These are phyloP conservation scores for Trichoderma sp. DNA, from an alignment of 2,329 filamentous ascomycete species.

Conservation along the genomic window DNA sequence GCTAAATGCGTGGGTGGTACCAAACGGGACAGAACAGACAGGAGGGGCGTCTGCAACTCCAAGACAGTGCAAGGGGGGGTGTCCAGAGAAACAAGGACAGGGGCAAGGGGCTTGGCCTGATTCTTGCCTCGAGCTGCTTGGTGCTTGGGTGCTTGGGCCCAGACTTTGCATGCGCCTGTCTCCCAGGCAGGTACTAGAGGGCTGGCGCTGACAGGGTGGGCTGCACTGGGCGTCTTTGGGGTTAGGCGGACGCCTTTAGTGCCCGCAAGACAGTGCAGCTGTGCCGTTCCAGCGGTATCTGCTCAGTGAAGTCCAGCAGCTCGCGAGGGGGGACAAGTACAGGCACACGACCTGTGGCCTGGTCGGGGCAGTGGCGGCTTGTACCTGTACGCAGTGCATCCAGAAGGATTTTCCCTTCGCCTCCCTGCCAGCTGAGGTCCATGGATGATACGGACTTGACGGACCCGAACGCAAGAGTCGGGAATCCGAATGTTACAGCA, in stretches of 20 bases:
- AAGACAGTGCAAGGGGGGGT: background rate
- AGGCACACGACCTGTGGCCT: background rate
- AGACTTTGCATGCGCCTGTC: background rate
- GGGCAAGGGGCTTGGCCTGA: conserved; percentile 10
- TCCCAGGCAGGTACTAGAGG: background rate
- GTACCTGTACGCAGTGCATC: background rate
- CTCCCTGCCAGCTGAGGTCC: conserved; percentile 2
- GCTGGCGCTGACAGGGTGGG: conserved; percentile 15
- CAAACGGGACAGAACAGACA: background rate
- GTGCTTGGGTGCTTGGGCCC: background rate
- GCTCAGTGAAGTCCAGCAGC: background rate
- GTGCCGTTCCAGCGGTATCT: conserved; percentile 14
- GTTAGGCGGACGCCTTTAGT: conserved; percentile 1
- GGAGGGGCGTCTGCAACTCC: background rate
- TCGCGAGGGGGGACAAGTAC: background rate
- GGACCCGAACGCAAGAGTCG: background rate
- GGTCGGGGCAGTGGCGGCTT: background rate
- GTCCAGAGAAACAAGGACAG: background rate
- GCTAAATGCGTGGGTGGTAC: background rate
- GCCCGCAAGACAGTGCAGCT: conserved; percentile 13
- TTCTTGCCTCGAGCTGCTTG: background rate
- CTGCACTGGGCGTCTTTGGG: conserved; percentile 12
- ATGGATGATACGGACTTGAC: background rate
- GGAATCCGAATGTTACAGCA: background rate
- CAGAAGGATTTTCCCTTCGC: background rate